Conservation (phyloP, 805 yeast species). For the Myxozyma monticola region DNA sequence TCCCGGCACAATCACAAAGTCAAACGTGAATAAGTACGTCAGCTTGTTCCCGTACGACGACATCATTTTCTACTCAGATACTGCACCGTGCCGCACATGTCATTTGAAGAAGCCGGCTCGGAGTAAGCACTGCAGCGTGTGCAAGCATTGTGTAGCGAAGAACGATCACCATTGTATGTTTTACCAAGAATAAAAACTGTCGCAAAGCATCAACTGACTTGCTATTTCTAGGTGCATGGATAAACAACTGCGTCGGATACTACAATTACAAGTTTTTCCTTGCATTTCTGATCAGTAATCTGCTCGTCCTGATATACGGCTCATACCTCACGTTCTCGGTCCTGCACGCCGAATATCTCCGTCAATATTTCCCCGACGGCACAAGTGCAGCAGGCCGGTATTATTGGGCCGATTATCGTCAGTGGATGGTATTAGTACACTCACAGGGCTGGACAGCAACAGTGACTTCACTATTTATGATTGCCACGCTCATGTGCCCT, state of each 20-base stretch:
- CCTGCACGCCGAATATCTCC: constrained; percentile 14
- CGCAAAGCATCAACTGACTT: no score
- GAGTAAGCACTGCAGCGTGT: constrained; percentile 59
- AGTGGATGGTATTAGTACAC: constrained; percentile 25
- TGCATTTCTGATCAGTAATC: constrained; percentile 53
- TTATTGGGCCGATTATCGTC: constrained; percentile 17
- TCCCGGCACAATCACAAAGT: constrained; percentile 41
- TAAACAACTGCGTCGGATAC: constrained; percentile 61
- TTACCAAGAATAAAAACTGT: no score
- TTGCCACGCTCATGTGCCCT: constrained; percentile 48
- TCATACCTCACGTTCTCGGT: constrained; percentile 36
- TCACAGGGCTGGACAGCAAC: constrained; percentile 24
- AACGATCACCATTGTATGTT: constrained; percentile 58
- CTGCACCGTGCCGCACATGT: constrained; percentile 50
- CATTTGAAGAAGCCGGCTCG: constrained; percentile 53
- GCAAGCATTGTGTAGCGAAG: constrained; percentile 49
- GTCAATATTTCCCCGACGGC: constrained; percentile 20
- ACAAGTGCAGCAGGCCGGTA: constrained; percentile 8
- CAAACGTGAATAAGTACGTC: constrained; percentile 34
- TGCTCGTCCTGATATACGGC: constrained; percentile 48
- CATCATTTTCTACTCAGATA: constrained; percentile 52
- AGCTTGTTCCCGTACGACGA: constrained; percentile 47
- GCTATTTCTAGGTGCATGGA: constrained; percentile 44
- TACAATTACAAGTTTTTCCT: constrained; percentile 64
- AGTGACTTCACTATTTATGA: constrained; percentile 43